Base-by-base conservation (phyloP, 305 asterid species). In the Fraxinus platypoda region DNA sequence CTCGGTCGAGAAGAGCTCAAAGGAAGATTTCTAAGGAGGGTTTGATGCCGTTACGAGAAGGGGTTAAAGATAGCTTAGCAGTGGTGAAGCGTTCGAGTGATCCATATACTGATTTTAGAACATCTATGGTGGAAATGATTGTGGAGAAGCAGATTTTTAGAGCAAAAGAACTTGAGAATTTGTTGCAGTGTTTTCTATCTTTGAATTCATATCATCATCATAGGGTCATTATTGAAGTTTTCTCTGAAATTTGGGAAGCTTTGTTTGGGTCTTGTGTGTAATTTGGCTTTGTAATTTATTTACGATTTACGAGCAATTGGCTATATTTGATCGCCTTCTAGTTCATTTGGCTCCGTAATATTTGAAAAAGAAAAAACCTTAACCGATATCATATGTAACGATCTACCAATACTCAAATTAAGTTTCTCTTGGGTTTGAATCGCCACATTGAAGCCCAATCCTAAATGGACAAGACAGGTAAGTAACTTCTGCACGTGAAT, bases 121-220 rank as follows among this genome's bases (percentile, higher is more conserved):
- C 82, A 3, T 90, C 93, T 0, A 90, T 90, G 94, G 79, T 89
- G 88, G 94, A 90, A 77, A 89, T 90, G 94, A 89, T 90, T 0
- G 81, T 89, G 21, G 90, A 90, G 35, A 89, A 83, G 84, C 86
- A 88, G 80, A 86, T 90, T 3, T 86, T 86, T 73, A 83, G 85
- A n/a, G 89, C 57, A 0, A 81, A 86, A 28, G 91, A 85, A 31
- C 84, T 90, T 31, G 86, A 87, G 34, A 84, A 90, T 5, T 76
- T 90, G 81, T 59, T 90, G 85, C 75, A 84, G 71, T 86, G 94
- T 77, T 90, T 89, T 74, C 59, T 90, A 74, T 83, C 83, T 9
- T 79, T 90, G 25, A 90, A 90, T 68, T 82, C 94, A 1, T 26
- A 85, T 62, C 85, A 88, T 84, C 91, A 90, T 83, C 93, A 91